phyloP scores from a whole-genome alignment of 1,284 basidiomycete genomes.

The Vanrija pseudolonga region DNA sequence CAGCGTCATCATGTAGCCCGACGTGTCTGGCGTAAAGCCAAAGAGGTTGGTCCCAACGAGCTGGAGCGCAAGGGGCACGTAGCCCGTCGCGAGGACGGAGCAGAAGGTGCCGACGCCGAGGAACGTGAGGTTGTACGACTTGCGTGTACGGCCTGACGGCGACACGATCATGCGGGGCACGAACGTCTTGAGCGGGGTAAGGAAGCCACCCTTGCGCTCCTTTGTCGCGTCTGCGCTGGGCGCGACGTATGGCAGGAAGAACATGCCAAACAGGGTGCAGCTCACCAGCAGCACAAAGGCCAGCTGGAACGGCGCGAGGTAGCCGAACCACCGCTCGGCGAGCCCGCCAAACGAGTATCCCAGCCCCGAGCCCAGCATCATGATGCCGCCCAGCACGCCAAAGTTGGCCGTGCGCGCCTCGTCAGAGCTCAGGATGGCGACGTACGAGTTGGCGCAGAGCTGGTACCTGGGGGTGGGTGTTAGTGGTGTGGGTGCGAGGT shows the following conservation, averaged over 20 bases:
- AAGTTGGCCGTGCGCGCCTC: slow-evolving; percentile 41
- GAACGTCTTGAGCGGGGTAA: slow-evolving; percentile 43
- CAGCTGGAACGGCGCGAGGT: slow-evolving; percentile 40
- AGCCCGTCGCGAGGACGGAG: slow-evolving; percentile 43
- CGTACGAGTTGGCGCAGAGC: slow-evolving; percentile 38
- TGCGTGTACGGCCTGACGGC: slow-evolving; percentile 6
- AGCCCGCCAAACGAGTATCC: slow-evolving; percentile 35
- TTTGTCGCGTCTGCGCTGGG: slow-evolving; percentile 22
- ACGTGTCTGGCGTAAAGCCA: slow-evolving; percentile 34
- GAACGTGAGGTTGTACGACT: slow-evolving; percentile 36
- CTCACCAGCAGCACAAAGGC: slow-evolving; percentile 39
- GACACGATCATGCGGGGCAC: slow-evolving; percentile 20
- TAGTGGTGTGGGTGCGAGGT: too few relatives aligned
- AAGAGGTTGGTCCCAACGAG: slow-evolving; percentile 40
- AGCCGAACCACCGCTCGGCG: slow-evolving; percentile 26
- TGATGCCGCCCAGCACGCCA: slow-evolving; percentile 38
- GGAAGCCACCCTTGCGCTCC: slow-evolving; percentile 24
- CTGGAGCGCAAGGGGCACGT: slow-evolving; percentile 43
- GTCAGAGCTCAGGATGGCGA: slow-evolving; percentile 26
- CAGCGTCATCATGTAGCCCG: slow-evolving; percentile 34
- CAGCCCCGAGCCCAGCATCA: slow-evolving; percentile 32
- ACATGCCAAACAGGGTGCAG: slow-evolving; percentile 38
- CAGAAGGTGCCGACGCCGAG: slow-evolving; percentile 42
- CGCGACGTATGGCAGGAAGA: slow-evolving; percentile 45
- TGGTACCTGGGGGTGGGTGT: slow-evolving; percentile 17